Base-by-base conservation (phyloP, 768 basidiomycete species). In the Sarcodon sp. region DNA sequence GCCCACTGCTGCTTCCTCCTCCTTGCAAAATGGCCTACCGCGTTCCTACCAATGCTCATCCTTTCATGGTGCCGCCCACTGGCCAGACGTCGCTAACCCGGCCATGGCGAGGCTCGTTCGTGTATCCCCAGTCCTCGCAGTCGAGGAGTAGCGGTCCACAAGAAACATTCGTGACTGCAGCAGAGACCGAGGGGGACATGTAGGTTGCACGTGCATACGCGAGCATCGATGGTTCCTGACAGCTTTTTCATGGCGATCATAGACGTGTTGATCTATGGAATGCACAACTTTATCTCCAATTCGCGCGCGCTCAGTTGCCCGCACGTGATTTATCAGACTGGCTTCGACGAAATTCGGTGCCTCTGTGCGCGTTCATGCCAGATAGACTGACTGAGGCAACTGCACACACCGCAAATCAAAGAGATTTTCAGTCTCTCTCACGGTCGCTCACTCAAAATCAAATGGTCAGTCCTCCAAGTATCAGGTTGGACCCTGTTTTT, bases 131-230 rank as follows among this genome's bases (percentile, higher is more conserved):
- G 67, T 71, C 65, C 59, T 72, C 50, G 51, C 66, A 53, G 67
- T 70, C 53, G 57, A 67, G 66, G 54, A 65, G 63, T 52, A 68
- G 66, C 55, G 70, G 61, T 54, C 46, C 47, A 33, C 75, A 77
- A 57, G 70, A 73, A 50, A 68, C 81, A 45, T 68, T 64, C 46
- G 76, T 80, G 55, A 77, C 78, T 31, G 79, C 77, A 21, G 78
- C 79, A 38, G 80, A 83, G 65, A 80, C 77, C 33, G 80, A 80
- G 58, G 79, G 80, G n/a, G 77, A 82, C 55, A 78, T 71, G 80
- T 83, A 68, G 60, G 78, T 70, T 50, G 44, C 46, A 44, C 10
- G 9, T 34, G 7, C 47, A 35, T 18, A 35, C 33, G 49, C 47
- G 47, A 35, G 35, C 50, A 10, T 43, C 37, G 38, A 37, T 35